These are phyloP conservation scores for Paxillus ammoniavirescens DNA, from an alignment of 768 basidiomycete species.

Conservation along the genomic window DNA sequence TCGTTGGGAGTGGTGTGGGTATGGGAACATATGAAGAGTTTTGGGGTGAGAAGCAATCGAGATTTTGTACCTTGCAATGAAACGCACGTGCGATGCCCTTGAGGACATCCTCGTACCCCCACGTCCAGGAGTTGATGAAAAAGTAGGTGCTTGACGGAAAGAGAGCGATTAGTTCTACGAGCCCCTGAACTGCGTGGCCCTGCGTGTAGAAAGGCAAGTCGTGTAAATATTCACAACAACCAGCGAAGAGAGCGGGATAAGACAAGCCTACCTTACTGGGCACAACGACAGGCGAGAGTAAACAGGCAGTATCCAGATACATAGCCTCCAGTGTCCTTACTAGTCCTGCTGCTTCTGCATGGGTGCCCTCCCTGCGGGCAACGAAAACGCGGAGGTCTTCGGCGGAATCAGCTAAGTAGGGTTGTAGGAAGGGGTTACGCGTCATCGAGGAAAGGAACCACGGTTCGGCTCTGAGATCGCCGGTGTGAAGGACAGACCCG, in stretches of 20 bases:
- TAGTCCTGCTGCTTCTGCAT: slow-evolving; percentile 23
- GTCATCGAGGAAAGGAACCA: slow-evolving; percentile 69
- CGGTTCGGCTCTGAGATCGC: slow-evolving; percentile 88
- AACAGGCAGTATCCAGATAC: slow-evolving; percentile 78
- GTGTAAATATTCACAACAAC: neutral
- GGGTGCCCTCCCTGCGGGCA: slow-evolving; percentile 23
- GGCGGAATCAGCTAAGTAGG: slow-evolving; percentile 51
- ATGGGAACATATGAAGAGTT: neutral
- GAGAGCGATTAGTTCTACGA: slow-evolving; percentile 66
- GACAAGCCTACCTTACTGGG: slow-evolving; percentile 55
- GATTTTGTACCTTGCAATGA: slow-evolving; percentile 46
- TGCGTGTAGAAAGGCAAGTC: slow-evolving; percentile 27
- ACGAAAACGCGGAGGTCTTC: slow-evolving; percentile 24
- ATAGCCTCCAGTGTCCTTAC: slow-evolving; percentile 67
- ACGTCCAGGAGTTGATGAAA: slow-evolving; percentile 93
- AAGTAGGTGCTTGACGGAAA: slow-evolving; percentile 70
- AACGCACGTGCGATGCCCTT: slow-evolving; percentile 73
- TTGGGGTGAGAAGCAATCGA: neutral
- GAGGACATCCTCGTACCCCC: slow-evolving; percentile 92
- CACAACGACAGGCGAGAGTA: slow-evolving; percentile 49
- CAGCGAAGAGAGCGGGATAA: neutral
- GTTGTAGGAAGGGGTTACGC: slow-evolving; percentile 69
- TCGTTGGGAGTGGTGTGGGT: neutral
- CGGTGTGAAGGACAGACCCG: slow-evolving; percentile 84
- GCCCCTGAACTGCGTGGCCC: slow-evolving; percentile 63